Base-by-base conservation (phyloP, 2,329 filamentous ascomycete genomes). In the Leptodontidium sp. region DNA sequence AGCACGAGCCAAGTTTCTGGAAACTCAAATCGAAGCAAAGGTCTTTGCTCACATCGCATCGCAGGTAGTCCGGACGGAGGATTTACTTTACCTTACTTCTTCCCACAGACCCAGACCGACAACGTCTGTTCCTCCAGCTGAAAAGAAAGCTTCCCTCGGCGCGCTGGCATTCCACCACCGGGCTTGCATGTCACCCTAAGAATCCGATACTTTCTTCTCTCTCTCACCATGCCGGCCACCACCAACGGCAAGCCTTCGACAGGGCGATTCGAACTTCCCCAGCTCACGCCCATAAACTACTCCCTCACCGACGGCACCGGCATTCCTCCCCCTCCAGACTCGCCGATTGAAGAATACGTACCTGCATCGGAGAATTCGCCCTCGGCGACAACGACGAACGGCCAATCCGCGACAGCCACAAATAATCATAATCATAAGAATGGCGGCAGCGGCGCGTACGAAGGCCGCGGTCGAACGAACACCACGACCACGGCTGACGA, bases 221-320 rank as follows among this genome's bases (percentile, higher is more conserved):
- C 52, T 24, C 15, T 47, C 52, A 68, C 53, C 53, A 76, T 77
- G 75, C 75, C 75, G 50, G 38, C 64, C 40, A 76, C 64, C 40
- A 76, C 64, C 40, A 76, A 74, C 68, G 72, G 71, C 70, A 75
- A 74, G 50, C 55, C 76, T 61, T 65, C 63, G 21, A 78, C 74
- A 64, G 74, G 75, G 66, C 74, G 74, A 62, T 79, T 79, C 71
- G 72, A 78, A 67, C 75, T 79, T 15, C 77, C 76, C 24, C 68
- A 74, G 50, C 72, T 79, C 68, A 73, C 69, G 21, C 77, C 77
- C 52, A 67, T 79, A 35, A 75, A 75, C 65, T 77, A 72, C 64
- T 77, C 75, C 61, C 73, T 79, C 45, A 79, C 78, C 63, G 78
- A 78, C 11, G 78, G 78, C 55, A 79, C 78, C 47, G 70, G 78